phyloP scores from a whole-genome alignment of 2,329 filamentous ascomycete genomes.

The Dendrostoma leiphaemia region DNA sequence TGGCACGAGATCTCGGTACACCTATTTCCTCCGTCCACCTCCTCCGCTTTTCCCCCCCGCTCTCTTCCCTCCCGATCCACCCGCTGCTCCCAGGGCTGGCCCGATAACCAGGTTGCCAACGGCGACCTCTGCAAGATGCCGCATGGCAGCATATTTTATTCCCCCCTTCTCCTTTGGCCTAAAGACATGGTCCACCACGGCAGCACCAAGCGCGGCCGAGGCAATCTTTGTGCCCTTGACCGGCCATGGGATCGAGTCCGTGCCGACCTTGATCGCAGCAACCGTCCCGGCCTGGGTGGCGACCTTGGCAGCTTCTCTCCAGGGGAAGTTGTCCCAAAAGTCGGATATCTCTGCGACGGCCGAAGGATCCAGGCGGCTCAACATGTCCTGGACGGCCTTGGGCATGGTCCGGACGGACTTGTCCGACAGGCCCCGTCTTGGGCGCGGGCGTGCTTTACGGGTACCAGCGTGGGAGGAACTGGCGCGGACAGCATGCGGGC shows the following conservation, averaged over 20 bases:
- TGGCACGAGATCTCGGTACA: too few relatives aligned
- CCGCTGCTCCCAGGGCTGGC: conserved; percentile 14
- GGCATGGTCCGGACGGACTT: conserved; percentile 10
- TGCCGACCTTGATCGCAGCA: conserved; percentile 21
- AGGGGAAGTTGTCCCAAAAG: conserved; percentile 14
- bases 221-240: conserved; percentile 26
- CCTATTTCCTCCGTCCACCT: background rate
- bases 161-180: conserved; percentile 23
- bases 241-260: conserved; percentile 22
- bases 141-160: conserved; percentile 26
- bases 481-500: conserved; percentile 13
- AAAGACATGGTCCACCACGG: conserved; percentile 27
- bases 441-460: background rate
- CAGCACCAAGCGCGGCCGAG: conserved; percentile 26
- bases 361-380: background rate
- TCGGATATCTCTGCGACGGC: background rate
- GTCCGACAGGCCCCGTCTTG: conserved; percentile 8
- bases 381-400: background rate
- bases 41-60: background rate
- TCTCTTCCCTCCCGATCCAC: background rate
- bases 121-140: conserved; percentile 25
- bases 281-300: conserved; percentile 26
- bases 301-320: conserved; percentile 21
- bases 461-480: conserved; percentile 11
- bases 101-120: conserved; percentile 22